Evolutionary conservation across 768 basidiomycete genomes (phyloP).

Genomic region (Serendipita indica): DNA sequence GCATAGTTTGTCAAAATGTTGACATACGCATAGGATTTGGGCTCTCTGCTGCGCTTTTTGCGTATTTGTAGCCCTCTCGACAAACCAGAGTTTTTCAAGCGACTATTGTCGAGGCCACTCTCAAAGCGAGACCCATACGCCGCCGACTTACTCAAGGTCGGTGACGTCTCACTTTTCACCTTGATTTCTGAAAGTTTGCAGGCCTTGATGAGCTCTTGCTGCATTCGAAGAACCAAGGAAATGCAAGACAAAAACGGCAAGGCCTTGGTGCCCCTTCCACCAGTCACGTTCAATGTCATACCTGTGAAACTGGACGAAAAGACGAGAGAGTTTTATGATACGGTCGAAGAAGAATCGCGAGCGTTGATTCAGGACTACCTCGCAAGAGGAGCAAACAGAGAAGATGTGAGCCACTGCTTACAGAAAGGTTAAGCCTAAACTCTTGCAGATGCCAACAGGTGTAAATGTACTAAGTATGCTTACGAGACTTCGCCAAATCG

Average conservation of each 20-base stretch:
- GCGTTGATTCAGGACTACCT: slow-evolving; percentile 47
- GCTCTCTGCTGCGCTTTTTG: slow-evolving; percentile 72
- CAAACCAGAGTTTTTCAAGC: slow-evolving; percentile 66
- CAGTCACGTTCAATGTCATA: slow-evolving; percentile 64
- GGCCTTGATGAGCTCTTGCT: slow-evolving; percentile 64
- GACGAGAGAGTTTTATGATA: slow-evolving; percentile 54
- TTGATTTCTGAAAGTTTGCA: slow-evolving; percentile 20
- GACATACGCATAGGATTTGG: slow-evolving; percentile 49
- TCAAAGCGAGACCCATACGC: slow-evolving; percentile 54
- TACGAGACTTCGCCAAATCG: slow-evolving; percentile 74
- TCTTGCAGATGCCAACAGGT: slow-evolving; percentile 36
- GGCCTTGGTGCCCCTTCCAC: slow-evolving; percentile 58
- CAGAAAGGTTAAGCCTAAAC: neutral
- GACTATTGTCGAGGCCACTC: slow-evolving; percentile 63
- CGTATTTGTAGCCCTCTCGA: slow-evolving; percentile 76
- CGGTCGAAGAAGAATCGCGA: slow-evolving; percentile 47
- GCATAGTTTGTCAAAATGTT: neutral
- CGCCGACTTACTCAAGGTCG: slow-evolving; percentile 53
- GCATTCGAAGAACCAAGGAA: slow-evolving; percentile 77
- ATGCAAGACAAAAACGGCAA: slow-evolving; percentile 76
- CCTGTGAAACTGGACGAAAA: slow-evolving; percentile 49
- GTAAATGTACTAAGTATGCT: slow-evolving; percentile 59
- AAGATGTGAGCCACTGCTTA: neutral
- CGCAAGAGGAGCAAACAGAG: neutral
- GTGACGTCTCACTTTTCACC: slow-evolving; percentile 14